phyloP scores from a whole-genome alignment of 306 rosid genomes.

The Prunus salicina region DNA sequence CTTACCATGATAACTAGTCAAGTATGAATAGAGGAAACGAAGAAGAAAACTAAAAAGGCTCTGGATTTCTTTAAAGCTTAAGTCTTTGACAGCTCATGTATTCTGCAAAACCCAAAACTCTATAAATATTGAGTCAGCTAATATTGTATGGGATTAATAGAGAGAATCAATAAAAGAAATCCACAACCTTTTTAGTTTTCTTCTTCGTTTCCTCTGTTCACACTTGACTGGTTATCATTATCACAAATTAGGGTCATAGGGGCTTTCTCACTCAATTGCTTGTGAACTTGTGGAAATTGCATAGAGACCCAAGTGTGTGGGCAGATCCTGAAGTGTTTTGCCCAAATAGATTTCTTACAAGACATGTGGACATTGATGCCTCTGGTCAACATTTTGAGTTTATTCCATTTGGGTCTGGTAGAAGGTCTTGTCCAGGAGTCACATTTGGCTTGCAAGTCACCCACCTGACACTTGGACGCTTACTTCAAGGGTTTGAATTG shows the following conservation, averaged over 20 bases:
- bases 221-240: no score
- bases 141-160: no score
- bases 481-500: conserved; percentile 53
- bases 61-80: no score
- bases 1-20: no score
- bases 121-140: no score
- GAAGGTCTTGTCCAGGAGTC: conserved; percentile 57
- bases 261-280: conserved; percentile 36
- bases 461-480: conserved; percentile 39
- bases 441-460: conserved; percentile 38
- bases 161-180: no score
- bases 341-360: conserved; percentile 47
- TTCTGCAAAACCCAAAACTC: no score
- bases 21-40: no score
- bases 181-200: no score
- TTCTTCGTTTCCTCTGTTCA: no score
- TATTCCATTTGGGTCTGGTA: conserved; percentile 51
- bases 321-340: conserved; percentile 35
- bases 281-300: conserved; percentile 56
- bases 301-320: conserved; percentile 57
- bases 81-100: no score
- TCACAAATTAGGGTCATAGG: conserved; percentile 1
- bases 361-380: conserved; percentile 29
- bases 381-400: conserved; percentile 39
- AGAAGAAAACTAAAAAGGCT: no score